A percentile compares a stretch with the other conserved stretches of the same genome.
Evolutionary conservation across 768 basidiomycete species (phyloP).

Genomic region (Tricholomella constricta): DNA sequence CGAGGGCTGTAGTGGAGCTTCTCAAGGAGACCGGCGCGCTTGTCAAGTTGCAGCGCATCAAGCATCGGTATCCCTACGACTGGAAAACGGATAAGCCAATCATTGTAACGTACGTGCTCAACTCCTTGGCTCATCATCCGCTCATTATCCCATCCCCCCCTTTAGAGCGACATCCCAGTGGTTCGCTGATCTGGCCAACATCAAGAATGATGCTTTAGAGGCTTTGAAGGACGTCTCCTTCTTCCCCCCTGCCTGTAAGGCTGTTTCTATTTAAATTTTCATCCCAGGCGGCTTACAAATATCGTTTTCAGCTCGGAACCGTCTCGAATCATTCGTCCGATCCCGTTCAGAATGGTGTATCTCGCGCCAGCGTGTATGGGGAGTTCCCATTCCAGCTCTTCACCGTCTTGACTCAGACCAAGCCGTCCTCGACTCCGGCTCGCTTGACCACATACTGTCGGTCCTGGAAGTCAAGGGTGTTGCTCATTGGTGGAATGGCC

Average conservation of each 20-base stretch:
- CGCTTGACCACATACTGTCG: constrained; percentile 72
- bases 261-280: neutral
- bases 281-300: neutral
- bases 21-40: constrained; percentile 59
- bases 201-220: constrained; percentile 74
- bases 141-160: constrained; percentile 6
- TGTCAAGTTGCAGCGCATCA: constrained; percentile 67
- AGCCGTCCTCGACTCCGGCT: constrained; percentile 63
- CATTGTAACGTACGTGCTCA: constrained; percentile 72
- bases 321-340: constrained; percentile 84
- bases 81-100: constrained; percentile 95
- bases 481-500: constrained; percentile 91
- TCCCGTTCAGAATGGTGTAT: constrained; percentile 99
- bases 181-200: constrained; percentile 89
- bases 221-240: constrained; percentile 75
- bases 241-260: constrained; percentile 71
- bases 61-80: constrained; percentile 93
- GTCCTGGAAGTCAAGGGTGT: constrained; percentile 76
- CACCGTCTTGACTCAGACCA: constrained; percentile 63
- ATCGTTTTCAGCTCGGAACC: constrained; percentile 64
- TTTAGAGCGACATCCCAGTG: constrained; percentile 96
- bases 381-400: constrained; percentile 92
- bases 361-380: constrained; percentile 96
- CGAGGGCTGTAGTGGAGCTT: constrained; percentile 62
- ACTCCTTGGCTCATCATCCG: neutral